Base-by-base conservation (phyloP, 139 green algal species). In the Gonium pectorale region DNA sequence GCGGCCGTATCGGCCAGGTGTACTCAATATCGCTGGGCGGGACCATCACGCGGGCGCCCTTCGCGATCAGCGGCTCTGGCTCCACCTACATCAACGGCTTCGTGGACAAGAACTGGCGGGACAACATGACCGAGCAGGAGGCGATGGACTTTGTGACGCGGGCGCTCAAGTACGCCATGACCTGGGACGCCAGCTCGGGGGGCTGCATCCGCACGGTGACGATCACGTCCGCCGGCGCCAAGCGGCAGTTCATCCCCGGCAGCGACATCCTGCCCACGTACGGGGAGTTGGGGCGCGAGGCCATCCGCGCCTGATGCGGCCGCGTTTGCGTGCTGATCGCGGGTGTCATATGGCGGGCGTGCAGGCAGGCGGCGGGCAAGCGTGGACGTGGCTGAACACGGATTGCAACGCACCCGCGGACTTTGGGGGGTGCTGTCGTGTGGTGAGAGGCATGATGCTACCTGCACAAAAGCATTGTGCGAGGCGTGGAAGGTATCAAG, bases 1-100 rank as follows among this genome's bases (percentile, higher is more conserved):
- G n/a, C n/a, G n/a, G n/a, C 62, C 62, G n/a, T 41, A 6, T 6
- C 62, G 8, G 6, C 6, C 41, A 83, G 77, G 62, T 83, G 11
- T 83, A 41, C 41, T 73, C 62, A n/a, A 89, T 99, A 24, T 93
- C 95, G 0, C 88, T 98, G 11, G 96, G 96, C 15, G 96, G 96
- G 51, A 98, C 95, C 15, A 71, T 98, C 8, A 74, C 96, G 15
- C 90, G 83, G 24, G 43, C 88, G 63, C 92, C 95, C 26, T 98
- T 95, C 82, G 88, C 92, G 27, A 95, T 97, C 56, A 92, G 94
- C 35, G 96, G 96, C 37, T 97, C 93, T 3, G 96, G 96, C 0
- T 97, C 93, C 7, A 94, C 94, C 7, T 99, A 98, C 91, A 98
- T 99, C 82, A 92, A 92, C 31, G 94, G 94, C 37, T 94, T 95